A percentile compares a stretch with the other conserved stretches of the same genome.
phyloP scores from a whole-genome alignment of 305 asterid species.

The Salvia sclarea region DNA sequence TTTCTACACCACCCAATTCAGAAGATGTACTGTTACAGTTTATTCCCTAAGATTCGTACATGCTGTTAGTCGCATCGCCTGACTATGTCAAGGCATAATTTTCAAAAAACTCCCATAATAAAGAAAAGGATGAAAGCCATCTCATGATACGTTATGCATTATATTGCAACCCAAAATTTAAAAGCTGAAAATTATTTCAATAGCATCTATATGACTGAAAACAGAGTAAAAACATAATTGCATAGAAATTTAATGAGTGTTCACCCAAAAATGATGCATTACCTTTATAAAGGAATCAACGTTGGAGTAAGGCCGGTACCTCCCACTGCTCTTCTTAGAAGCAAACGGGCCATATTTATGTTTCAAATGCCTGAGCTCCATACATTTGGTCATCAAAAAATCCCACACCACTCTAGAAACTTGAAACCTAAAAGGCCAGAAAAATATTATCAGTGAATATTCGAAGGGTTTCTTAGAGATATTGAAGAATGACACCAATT shows the following conservation, averaged over 20 bases:
- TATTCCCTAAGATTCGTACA: neutral
- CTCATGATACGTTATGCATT: neutral
- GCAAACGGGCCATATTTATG: constrained; percentile 57
- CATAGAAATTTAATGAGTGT: neutral
- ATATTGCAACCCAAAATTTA: neutral
- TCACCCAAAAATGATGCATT: constrained; percentile 22
- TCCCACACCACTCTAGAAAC: constrained; percentile 75
- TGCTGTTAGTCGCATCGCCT: neutral
- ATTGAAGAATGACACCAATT: neutral
- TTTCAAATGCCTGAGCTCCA: constrained; percentile 68
- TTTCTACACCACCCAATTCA: neutral
- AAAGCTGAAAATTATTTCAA: neutral
- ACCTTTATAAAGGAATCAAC: constrained; percentile 92
- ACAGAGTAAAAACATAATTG: neutral
- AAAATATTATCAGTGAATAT: constrained; percentile 10
- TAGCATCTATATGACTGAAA: neutral
- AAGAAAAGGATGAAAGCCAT: neutral
- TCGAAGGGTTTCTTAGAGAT: constrained; percentile 12
- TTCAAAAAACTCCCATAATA: neutral
- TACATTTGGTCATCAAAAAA: constrained; percentile 60
- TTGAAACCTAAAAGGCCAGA: constrained; percentile 55
- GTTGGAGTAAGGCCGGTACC: constrained; percentile 87
- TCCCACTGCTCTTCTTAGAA: constrained; percentile 74
- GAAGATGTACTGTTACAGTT: neutral
- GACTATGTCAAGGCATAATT: neutral